Base-by-base conservation (phyloP, 1,139 yeast species). In the Debaryomyces nepalensis region DNA sequence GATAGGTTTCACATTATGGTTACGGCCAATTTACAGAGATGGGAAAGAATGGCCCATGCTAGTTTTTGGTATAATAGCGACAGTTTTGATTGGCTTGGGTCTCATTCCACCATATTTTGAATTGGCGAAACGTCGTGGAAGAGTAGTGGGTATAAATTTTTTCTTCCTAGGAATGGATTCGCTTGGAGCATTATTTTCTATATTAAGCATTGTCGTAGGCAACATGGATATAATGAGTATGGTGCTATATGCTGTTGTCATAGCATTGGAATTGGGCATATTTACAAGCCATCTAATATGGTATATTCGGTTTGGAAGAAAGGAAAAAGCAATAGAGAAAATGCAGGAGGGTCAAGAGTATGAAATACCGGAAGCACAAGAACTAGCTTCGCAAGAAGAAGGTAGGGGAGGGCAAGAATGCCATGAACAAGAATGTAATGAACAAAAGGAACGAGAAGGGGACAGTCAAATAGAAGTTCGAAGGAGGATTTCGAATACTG, bases 31-130 rank as follows among this genome's bases (percentile, higher is more conserved):
- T 1, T 77, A 87, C 57, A 49, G 87, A 70, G 48, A 64, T n/a
- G 83, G 81, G 0, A 73, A 67, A 5, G 66, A 68, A 23, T 90
- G 96, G 95, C 97, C 97, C 5, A 75, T 82, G 56, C 62, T 88
- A 26, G 73, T 90, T 33, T 75, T 88, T 47, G 98, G 97, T 12
- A 76, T 87, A 11, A 50, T 87, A 30, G 97, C 97, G 0, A 81
- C 95, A 0, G 71, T 90, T 0, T 61, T 87, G 19, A 68, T 91
- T 20, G 96, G 88, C 0, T 55, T 79, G 2, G 98, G 98, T 0
- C 70, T 91, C 34, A 55, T 91, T 2, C 97, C 97, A 0, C 97
- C 97, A 4, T 91, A 90, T 61, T 82, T 82, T 54, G 98, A 91
- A 59, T 68, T 91, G 26, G 79, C 81, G 26, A 87, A 87, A 58